Evolutionary conservation across 192 early-diverging fungal genomes (phyloP).

Genomic region (Mortierella alpina): DNA sequence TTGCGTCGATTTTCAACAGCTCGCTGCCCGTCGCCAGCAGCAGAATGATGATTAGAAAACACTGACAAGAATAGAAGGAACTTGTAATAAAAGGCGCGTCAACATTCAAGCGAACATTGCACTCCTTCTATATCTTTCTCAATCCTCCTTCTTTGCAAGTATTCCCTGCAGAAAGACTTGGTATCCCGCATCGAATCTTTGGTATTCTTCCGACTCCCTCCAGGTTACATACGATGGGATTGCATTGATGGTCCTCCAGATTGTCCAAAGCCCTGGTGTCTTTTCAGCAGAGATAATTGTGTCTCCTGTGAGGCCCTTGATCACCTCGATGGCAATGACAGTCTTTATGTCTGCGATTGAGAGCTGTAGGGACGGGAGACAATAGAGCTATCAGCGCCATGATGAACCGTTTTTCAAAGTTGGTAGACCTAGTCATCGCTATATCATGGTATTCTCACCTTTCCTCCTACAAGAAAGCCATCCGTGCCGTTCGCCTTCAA

Average conservation of each 20-base stretch:
- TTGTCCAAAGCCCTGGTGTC: constrained; percentile 8
- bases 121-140: neutral
- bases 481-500: neutral
- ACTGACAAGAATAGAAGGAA: neutral
- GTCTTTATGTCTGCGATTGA: constrained; percentile 1
- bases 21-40: constrained; percentile 24
- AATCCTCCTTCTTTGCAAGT: neutral
- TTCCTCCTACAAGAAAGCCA: neutral
- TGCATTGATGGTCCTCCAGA: neutral
- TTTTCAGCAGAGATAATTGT: neutral
- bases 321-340: neutral
- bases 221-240: neutral
- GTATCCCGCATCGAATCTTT: neutral
- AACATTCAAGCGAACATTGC: too few species aligned
- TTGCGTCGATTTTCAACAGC: neutral
- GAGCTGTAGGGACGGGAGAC: neutral
- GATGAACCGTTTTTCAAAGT: too few species aligned
- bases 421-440: too few species aligned
- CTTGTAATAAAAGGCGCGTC: too few species aligned
- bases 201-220: neutral
- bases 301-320: constrained; percentile 1
- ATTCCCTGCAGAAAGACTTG: neutral
- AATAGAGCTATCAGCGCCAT: neutral
- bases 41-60: constrained; percentile 21
- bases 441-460: too few species aligned